phyloP scores from a whole-genome alignment of 441 rosid species.

The Populus trichocarpa region DNA sequence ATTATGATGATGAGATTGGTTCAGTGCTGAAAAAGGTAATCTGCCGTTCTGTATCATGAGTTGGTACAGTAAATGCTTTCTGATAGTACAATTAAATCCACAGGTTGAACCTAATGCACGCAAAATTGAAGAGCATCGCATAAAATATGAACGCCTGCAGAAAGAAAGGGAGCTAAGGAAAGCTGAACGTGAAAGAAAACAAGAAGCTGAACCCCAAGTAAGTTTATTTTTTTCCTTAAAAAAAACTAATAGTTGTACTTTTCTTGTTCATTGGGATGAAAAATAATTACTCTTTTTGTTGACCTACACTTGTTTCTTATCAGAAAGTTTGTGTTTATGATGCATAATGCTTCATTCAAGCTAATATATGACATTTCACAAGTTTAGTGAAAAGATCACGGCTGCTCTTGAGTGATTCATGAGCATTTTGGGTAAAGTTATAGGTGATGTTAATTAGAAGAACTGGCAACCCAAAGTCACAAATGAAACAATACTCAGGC shows the following conservation, averaged over 20 bases:
- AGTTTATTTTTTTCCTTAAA: not conserved
- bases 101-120: constrained; percentile 82
- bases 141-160: constrained; percentile 63
- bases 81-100: constrained; percentile 10
- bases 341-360: too few relatives aligned
- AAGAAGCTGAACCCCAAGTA: constrained; percentile 51
- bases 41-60: not conserved
- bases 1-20: constrained; percentile 80
- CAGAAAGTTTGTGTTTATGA: too few relatives aligned
- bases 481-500: not conserved
- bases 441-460: not conserved
- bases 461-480: not conserved
- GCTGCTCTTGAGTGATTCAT: not conserved
- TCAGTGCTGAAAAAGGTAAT: constrained; percentile 69
- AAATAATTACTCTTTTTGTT: not conserved
- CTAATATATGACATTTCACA: not conserved
- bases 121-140: constrained; percentile 66
- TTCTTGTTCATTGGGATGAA: not conserved
- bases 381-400: too few relatives aligned
- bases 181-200: constrained; percentile 44
- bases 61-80: constrained; percentile 7
- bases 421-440: not conserved
- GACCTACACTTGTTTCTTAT: not conserved
- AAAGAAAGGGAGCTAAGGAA: constrained; percentile 57
- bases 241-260: constrained; percentile 7